Evolutionary conservation across 2,329 filamentous ascomycete genomes (phyloP).

Genomic region (Pleoardoris graminearum): DNA sequence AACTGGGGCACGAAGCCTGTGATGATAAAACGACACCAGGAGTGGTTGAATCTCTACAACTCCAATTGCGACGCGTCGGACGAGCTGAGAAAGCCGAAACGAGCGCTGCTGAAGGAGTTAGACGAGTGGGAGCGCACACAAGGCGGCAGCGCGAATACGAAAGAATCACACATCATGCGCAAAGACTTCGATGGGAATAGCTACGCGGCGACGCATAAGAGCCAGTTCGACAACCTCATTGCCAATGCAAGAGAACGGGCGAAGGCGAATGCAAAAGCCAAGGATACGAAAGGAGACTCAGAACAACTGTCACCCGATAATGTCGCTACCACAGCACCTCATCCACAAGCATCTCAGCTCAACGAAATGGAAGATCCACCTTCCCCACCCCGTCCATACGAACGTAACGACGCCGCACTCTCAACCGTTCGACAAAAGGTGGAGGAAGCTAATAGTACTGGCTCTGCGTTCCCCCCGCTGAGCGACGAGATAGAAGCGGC

Average conservation of each 20-base stretch:
- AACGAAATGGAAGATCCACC: not conserved
- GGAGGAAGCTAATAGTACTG: conserved; percentile 19
- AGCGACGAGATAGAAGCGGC: conserved; percentile 7
- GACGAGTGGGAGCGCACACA: conserved; percentile 86
- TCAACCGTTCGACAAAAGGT: conserved; percentile 29
- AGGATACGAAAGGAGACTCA: conserved; percentile 6
- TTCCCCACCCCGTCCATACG: conserved; percentile 16
- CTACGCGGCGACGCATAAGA: conserved; percentile 73
- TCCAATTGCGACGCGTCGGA: conserved; percentile 86
- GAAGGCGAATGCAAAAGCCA: conserved; percentile 32
- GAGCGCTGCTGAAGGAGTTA: conserved; percentile 75
- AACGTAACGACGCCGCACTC: conserved; percentile 30
- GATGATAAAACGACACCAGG: conserved; percentile 79
- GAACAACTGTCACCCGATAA: not conserved
- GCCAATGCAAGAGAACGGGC: conserved; percentile 66
- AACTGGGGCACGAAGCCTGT: conserved; percentile 68
- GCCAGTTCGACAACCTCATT: conserved; percentile 79
- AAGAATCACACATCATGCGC: conserved; percentile 64
- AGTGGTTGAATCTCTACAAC: conserved; percentile 97
- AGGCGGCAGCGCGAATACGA: conserved; percentile 57
- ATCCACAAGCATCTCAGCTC: not conserved
- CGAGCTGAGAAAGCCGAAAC: conserved; percentile 64
- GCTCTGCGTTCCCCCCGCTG: conserved; percentile 14
- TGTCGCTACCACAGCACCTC: conserved; percentile 1
- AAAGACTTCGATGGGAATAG: conserved; percentile 85